phyloP scores from a whole-genome alignment of 306 rosid genomes.

The Purshia tridentata region DNA sequence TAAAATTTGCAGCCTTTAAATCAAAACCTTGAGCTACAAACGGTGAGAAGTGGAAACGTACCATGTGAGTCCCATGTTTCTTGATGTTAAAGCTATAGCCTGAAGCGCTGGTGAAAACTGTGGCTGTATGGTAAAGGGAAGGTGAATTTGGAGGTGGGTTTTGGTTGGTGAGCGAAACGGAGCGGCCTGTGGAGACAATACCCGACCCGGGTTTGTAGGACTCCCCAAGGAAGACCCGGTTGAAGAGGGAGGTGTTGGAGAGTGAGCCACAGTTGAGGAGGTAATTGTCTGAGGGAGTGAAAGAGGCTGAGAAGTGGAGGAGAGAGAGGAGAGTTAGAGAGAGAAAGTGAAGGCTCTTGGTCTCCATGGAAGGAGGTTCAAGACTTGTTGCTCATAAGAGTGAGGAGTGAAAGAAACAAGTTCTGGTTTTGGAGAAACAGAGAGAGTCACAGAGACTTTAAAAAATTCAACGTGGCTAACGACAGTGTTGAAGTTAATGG shows the following conservation, averaged over 20 bases:
- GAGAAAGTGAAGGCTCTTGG: slow-evolving; percentile 31
- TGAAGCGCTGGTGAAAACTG: slow-evolving; percentile 61
- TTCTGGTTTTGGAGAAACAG: background rate
- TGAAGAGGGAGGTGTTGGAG: slow-evolving; percentile 50
- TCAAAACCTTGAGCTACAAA: slow-evolving; percentile 52
- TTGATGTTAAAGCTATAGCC: slow-evolving; percentile 61
- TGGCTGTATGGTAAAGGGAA: slow-evolving; percentile 60
- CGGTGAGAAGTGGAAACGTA: slow-evolving; percentile 89
- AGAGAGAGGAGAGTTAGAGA: slow-evolving; percentile 29
- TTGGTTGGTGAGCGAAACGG: slow-evolving; percentile 50
- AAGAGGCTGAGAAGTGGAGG: slow-evolving; percentile 43
- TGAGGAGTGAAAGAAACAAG: background rate
- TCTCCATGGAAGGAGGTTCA: slow-evolving; percentile 47
- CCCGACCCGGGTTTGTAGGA: slow-evolving; percentile 39
- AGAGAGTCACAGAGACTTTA: slow-evolving; percentile 23
- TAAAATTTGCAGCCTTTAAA: slow-evolving; percentile 61
- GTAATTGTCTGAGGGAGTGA: slow-evolving; percentile 68
- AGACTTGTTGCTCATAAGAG: slow-evolving; percentile 14
- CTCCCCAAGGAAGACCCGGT: slow-evolving; percentile 56
- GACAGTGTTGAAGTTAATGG: background rate
- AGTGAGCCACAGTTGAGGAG: slow-evolving; percentile 81
- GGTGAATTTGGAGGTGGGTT: slow-evolving; percentile 52
- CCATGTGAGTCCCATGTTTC: slow-evolving; percentile 66
- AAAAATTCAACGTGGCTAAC: no score
- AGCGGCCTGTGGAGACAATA: slow-evolving; percentile 43